These are phyloP conservation scores for Scedosporium minutisporum DNA, from an alignment of 2,329 filamentous ascomycete species.

Conservation along the genomic window DNA sequence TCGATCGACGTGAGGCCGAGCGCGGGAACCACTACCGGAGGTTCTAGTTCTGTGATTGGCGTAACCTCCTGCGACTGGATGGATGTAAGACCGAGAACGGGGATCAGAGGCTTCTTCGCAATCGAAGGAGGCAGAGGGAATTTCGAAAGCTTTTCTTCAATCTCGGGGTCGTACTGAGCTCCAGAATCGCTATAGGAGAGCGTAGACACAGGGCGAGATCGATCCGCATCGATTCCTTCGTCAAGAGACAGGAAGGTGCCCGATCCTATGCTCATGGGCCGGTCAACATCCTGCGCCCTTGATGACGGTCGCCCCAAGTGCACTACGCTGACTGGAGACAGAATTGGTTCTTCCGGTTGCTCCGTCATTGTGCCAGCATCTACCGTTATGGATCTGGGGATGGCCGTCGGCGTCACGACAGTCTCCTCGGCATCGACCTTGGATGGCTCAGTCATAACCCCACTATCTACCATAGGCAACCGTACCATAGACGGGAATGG, in stretches of 20 bases:
- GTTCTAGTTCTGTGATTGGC: background rate
- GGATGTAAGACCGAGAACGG: constrained; percentile 26
- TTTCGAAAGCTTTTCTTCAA: constrained; percentile 41
- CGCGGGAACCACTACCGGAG: constrained; percentile 13
- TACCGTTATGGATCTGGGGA: constrained; percentile 23
- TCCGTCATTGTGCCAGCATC: constrained; percentile 36
- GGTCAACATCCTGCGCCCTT: constrained; percentile 29
- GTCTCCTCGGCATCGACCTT: constrained; percentile 34
- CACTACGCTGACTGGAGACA: constrained; percentile 17
- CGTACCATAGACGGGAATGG: constrained; percentile 40
- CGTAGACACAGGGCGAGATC: constrained; percentile 33
- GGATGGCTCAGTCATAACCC: constrained; percentile 43
- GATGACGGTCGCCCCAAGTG: constrained; percentile 27
- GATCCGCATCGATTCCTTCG: constrained; percentile 15
- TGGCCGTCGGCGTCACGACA: constrained; percentile 10
- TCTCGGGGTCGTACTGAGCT: constrained; percentile 39
- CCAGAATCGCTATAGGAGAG: constrained; percentile 44
- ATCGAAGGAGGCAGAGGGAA: constrained; percentile 44
- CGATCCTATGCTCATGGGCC: constrained; percentile 14
- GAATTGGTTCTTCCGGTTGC: constrained; percentile 14
- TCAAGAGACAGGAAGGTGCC: constrained; percentile 16
- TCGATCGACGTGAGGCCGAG: constrained; percentile 36
- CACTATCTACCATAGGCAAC: constrained; percentile 48
- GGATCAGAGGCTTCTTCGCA: constrained; percentile 4
- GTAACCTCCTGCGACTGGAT: constrained; percentile 24